Conservation (phyloP, 257 asterid species). For the Nicotiana paniculata region DNA sequence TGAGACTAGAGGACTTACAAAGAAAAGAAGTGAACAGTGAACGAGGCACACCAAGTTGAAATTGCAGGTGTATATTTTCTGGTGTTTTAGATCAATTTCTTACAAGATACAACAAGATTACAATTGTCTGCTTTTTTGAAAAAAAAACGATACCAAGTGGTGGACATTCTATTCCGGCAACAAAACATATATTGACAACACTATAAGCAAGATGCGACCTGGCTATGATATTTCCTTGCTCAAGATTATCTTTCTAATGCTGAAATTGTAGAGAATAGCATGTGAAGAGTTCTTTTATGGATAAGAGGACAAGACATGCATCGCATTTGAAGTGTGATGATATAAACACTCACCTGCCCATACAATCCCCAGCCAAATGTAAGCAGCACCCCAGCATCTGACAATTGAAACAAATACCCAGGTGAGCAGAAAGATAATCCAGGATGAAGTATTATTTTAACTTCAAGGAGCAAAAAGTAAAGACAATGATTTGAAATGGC, state of each 20-base stretch:
- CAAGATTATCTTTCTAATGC: not conserved
- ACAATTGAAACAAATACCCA: not conserved
- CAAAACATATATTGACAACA: not conserved
- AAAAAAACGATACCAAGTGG: not conserved
- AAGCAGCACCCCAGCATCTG: slow-evolving; percentile 64
- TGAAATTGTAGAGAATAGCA: not conserved
- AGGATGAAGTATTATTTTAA: not conserved
- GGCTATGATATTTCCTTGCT: not conserved
- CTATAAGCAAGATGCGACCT: not conserved
- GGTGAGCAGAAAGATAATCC: not conserved
- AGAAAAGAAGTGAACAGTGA: not conserved
- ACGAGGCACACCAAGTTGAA: not conserved
- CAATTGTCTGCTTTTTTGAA: not conserved
- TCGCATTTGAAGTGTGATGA: slow-evolving; percentile 1
- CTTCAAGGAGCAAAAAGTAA: not conserved
- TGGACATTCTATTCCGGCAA: not conserved
- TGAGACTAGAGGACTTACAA: not conserved
- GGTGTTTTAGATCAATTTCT: not conserved
- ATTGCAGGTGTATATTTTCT: not conserved
- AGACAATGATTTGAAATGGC: not conserved
- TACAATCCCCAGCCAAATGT: slow-evolving; percentile 81
- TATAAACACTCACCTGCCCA: slow-evolving; percentile 49
- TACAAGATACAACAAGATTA: not conserved
- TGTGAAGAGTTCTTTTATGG: not conserved
- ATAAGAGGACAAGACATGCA: not conserved